Percentiles rank a stretch among this genome's conserved stretches.
Evolutionary conservation across 495 filamentous ascomycete genomes (phyloP).

Genomic region (Penicillium arizonense): DNA sequence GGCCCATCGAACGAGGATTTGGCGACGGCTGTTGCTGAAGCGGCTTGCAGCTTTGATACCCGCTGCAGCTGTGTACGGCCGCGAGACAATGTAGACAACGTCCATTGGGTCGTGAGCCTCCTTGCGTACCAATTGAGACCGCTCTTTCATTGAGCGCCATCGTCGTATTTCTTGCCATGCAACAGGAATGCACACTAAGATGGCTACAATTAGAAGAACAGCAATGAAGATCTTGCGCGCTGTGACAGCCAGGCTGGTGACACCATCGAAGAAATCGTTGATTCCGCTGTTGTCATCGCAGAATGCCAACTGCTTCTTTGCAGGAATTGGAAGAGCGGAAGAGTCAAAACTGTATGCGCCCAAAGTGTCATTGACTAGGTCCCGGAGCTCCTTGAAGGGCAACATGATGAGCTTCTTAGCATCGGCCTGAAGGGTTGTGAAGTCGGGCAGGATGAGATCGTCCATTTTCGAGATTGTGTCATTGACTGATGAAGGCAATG

Average conservation of each 20-base stretch:
- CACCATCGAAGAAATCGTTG: constrained; percentile 77
- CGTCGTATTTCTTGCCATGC: constrained; percentile 75
- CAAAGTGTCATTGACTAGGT: constrained; percentile 64
- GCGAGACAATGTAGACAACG: constrained; percentile 81
- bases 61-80: constrained; percentile 65
- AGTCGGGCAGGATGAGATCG: constrained; percentile 70
- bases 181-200: constrained; percentile 73
- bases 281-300: constrained; percentile 83
- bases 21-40: constrained; percentile 65
- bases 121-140: constrained; percentile 63
- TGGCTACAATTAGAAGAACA: constrained; percentile 64
- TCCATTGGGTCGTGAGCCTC: constrained; percentile 78
- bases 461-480: constrained; percentile 66
- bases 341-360: constrained; percentile 74
- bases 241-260: constrained; percentile 56
- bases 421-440: constrained; percentile 76
- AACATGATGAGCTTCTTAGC: constrained; percentile 66
- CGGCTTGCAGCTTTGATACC: constrained; percentile 71
- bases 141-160: constrained; percentile 70
- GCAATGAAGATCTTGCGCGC: constrained; percentile 74
- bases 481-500: constrained; percentile 65
- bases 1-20: constrained; percentile 76
- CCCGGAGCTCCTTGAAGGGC: constrained; percentile 76
- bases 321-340: constrained; percentile 71
- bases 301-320: constrained; percentile 79